These are phyloP conservation scores for button mushroom (Agaricus bisporus) DNA, from an alignment of 768 basidiomycete species.

Conservation along the genomic window DNA sequence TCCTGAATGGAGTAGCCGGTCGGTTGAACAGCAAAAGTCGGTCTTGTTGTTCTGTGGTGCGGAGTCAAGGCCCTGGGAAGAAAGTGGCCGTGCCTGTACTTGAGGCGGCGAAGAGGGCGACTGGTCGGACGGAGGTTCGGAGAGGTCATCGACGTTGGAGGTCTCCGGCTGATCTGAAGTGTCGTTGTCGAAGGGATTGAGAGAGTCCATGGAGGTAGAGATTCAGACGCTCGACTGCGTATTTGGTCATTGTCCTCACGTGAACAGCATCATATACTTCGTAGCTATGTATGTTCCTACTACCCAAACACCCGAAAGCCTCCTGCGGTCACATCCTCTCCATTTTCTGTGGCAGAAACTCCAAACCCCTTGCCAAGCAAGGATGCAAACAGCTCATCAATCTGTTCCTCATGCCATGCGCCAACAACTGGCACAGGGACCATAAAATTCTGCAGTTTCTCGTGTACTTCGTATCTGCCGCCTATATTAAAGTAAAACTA, in stretches of 20 bases:
- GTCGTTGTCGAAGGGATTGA: constrained; percentile 57
- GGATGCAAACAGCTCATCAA: constrained; percentile 90
- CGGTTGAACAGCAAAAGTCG: constrained; percentile 74
- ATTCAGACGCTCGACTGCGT: background rate
- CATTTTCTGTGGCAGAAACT: constrained; percentile 25
- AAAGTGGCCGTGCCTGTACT: constrained; percentile 40
- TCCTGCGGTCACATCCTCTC: constrained; percentile 24
- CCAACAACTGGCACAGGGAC: constrained; percentile 69
- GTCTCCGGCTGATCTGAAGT: constrained; percentile 51
- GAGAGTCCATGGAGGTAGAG: constrained; percentile 32
- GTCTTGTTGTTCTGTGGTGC: constrained; percentile 53
- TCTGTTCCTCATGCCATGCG: constrained; percentile 93
- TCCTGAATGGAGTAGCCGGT: constrained; percentile 73
- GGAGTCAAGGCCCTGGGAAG: constrained; percentile 48
- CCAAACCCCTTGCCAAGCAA: constrained; percentile 75
- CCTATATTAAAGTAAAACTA: background rate
- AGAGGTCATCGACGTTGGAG: constrained; percentile 42
- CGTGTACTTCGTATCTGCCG: constrained; percentile 74
- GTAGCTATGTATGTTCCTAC: constrained; percentile 2
- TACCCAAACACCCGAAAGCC: constrained; percentile 63
- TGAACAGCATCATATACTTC: background rate
- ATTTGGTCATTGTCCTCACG: background rate
- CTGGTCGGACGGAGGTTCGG: constrained; percentile 55
- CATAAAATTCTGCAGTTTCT: constrained; percentile 97
- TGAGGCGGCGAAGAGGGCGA: constrained; percentile 42